Base-by-base conservation (phyloP, 1,139 yeast species). In the Debaryomyces fabryi region DNA sequence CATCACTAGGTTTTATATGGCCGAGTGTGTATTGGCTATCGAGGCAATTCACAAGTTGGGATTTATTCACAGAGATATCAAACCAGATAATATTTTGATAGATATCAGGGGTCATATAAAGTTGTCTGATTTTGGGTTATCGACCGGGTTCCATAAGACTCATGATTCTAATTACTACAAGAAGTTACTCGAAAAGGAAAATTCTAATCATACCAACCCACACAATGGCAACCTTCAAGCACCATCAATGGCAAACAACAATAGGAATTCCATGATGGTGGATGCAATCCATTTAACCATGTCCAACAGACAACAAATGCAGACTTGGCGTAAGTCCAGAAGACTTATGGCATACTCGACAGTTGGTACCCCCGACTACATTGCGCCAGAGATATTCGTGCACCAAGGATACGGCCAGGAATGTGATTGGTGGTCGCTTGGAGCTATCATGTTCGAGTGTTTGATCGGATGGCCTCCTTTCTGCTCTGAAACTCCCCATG, bases 371-470 rank as follows among this genome's bases (percentile, higher is more conserved):
- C 99, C 99, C 0, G 99, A 93, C 68, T 93, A 93, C 67, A 95
- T 93, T 68, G 99, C 99, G 0, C 99, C 99, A 0, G 99, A 93
- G 66, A 93, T 95, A 55, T 95, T 93, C 61, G 78, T 92, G 46
- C 96, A 93, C 62, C 97, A 93, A 72, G 99, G 99, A 3, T 95
- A 93, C 68, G 97, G 99, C 15, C 98, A 92, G 71, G 98, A 93
- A 66, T 95, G 99, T 72, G 99, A 93, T 68, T 93, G 99, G 99
- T 93, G 99, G 99, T 90, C 97, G 4, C 74, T 93, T 37, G 99
- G 99, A 24, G 97, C 98, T 1, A 93, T 93, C 65, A 93, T 93
- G 99, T 93, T 89, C 71, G 99, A 93, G 74, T 93, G 99, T 75
- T 76, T 93, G 54, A 90, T 93, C 55, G 99, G 99, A 16, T 93